A percentile compares a stretch with the other conserved stretches of the same genome.
phyloP scores from a whole-genome alignment of 805 yeast genomes.

The Sungouiozyma intestinalis region DNA sequence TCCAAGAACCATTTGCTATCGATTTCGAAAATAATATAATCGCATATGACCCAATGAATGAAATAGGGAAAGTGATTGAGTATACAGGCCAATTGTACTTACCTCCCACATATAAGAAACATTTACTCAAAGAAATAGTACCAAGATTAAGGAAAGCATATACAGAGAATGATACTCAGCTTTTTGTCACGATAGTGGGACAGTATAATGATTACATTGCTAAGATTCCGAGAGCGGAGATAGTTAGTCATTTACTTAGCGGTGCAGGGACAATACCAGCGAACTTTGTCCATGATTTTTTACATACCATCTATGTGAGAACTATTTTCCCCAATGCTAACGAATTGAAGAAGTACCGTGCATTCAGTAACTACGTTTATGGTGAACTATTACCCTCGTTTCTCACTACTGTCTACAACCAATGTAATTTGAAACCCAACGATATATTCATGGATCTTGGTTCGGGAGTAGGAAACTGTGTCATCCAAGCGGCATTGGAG shows the following conservation, averaged over 20 bases:
- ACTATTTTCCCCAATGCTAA: conserved; percentile 66
- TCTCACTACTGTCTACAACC: conserved; percentile 51
- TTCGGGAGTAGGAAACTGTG: conserved; percentile 90
- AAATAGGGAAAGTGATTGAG: conserved; percentile 25
- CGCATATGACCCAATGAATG: conserved; percentile 25
- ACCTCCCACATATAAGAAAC: conserved; percentile 11
- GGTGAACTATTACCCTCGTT: conserved; percentile 83
- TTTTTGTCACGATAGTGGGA: conserved; percentile 28
- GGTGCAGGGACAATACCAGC: conserved; percentile 27
- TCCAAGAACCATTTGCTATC: conserved; percentile 19
- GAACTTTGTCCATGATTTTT: conserved; percentile 48
- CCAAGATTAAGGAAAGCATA: conserved; percentile 17
- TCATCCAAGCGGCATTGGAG: conserved; percentile 80
- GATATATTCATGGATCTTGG: conserved; percentile 79
- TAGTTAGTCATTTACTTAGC: conserved; percentile 22
- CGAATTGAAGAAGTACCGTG: conserved; percentile 59
- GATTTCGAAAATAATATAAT: conserved; percentile 11
- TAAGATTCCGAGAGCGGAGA: conserved; percentile 27
- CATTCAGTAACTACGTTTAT: conserved; percentile 83
- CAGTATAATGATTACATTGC: conserved; percentile 36
- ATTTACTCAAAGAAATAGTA: conserved; percentile 9
- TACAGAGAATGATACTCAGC: conserved; percentile 19
- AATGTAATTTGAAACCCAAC: conserved; percentile 43
- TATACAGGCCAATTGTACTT: conserved; percentile 17
- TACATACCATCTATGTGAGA: conserved; percentile 65